These are phyloP conservation scores for Ustilago loliicola DNA, from an alignment of 1,284 basidiomycete genomes.

Conservation along the genomic window DNA sequence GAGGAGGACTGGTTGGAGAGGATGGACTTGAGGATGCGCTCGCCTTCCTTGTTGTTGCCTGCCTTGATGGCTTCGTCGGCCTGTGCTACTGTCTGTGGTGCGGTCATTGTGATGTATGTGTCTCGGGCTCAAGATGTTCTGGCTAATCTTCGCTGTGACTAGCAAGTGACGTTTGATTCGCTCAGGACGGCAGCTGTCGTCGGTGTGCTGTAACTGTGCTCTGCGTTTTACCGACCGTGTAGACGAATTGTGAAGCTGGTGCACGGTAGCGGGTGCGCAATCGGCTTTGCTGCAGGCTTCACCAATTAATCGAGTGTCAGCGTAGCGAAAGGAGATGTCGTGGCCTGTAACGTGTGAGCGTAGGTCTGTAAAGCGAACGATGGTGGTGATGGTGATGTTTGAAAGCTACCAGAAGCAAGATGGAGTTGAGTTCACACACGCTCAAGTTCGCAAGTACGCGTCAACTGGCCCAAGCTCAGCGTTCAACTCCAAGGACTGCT, in stretches of 20 bases:
- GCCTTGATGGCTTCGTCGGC: conserved; percentile 63
- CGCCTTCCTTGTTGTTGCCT: conserved; percentile 55
- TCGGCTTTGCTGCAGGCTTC: too few species aligned
- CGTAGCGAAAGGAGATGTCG: not conserved
- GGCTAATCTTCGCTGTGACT: too few species aligned
- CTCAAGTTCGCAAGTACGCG: conserved; percentile 21
- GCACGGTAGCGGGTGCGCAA: too few species aligned
- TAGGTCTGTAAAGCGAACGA: not conserved
- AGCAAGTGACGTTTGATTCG: too few species aligned
- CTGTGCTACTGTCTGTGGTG: conserved; percentile 57
- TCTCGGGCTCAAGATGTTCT: not conserved
- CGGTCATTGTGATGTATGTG: conserved; percentile 28
- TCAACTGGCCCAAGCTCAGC: conserved; percentile 30
- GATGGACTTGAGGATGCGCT: conserved; percentile 64
- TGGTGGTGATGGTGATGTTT: conserved; percentile 1
- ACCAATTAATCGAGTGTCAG: too few species aligned
- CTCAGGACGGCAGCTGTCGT: too few species aligned
- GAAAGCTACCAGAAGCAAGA: not conserved
- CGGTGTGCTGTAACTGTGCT: too few species aligned
- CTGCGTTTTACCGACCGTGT: too few species aligned
- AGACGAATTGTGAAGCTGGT: too few species aligned
- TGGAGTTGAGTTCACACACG: not conserved
- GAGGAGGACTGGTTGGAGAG: conserved; percentile 46
- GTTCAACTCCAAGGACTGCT: conserved; percentile 21
- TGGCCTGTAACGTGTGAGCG: not conserved